Percentiles rank a stretch among this genome's conserved stretches.
phyloP scores from a whole-genome alignment of 1,284 basidiomycete genomes.

The Leccinum fuscescens region DNA sequence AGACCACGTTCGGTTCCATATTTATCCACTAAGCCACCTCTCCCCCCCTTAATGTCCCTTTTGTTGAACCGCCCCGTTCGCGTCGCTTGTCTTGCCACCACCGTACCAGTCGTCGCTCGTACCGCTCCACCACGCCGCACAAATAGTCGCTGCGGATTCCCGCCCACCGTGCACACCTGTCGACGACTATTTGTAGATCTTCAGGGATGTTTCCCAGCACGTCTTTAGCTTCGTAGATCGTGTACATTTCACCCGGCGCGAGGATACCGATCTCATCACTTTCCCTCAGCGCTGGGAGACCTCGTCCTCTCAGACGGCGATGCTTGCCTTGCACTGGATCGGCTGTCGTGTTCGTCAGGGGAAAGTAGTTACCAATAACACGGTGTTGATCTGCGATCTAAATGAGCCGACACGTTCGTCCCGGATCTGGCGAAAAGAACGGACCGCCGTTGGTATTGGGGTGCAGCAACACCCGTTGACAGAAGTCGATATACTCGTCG shows the following conservation, averaged over 20 bases:
- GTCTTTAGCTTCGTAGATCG: constrained; percentile 59
- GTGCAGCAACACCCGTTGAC: constrained; percentile 53
- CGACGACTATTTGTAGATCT: constrained; percentile 49
- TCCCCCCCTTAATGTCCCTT: constrained; percentile 14
- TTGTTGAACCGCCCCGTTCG: neutral
- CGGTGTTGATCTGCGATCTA: constrained; percentile 17
- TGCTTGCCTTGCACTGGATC: neutral
- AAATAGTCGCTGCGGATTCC: constrained; percentile 53
- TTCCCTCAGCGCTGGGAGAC: constrained; percentile 31
- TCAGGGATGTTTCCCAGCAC: constrained; percentile 53
- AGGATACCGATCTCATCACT: constrained; percentile 23
- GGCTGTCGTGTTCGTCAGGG: constrained; percentile 23
- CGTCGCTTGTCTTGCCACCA: constrained; percentile 42
- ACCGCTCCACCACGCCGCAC: constrained; percentile 51
- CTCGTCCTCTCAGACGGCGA: constrained; percentile 2
- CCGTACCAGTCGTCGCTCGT: constrained; percentile 55
- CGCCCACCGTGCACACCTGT: constrained; percentile 48
- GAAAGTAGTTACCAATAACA: constrained; percentile 45
- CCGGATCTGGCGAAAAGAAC: constrained; percentile 1
- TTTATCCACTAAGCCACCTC: neutral
- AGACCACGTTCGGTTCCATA: constrained; percentile 3
- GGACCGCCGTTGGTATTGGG: constrained; percentile 25
- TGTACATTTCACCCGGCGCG: constrained; percentile 56
- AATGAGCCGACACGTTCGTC: constrained; percentile 14
- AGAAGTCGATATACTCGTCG: constrained; percentile 70